Evolutionary conservation across 129 eudicot genomes (phyloP).

Genomic region (Flaveria trinervia): DNA sequence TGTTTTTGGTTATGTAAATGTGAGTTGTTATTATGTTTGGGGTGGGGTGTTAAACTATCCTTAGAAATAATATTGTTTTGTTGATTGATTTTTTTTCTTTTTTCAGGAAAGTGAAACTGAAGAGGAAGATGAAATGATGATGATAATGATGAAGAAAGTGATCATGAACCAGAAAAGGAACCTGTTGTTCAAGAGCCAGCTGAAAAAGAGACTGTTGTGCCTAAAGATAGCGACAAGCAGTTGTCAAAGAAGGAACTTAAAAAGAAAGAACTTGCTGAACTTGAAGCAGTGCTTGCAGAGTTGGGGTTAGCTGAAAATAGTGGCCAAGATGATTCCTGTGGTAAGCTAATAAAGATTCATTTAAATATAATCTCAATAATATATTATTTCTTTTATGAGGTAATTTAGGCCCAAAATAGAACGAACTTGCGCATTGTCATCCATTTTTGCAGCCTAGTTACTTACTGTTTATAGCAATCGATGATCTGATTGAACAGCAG

Average conservation of each 20-base stretch:
- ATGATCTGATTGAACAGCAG: not conserved
- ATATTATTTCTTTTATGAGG: not conserved
- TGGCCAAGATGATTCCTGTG: conserved; percentile 49
- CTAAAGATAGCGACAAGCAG: conserved; percentile 83
- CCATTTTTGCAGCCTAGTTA: not conserved
- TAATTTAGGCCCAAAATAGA: not conserved
- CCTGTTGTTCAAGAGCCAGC: conserved; percentile 51
- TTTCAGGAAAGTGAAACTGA: conserved; percentile 90
- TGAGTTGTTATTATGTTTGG: not conserved
- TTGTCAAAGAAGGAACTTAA: conserved; percentile 86
- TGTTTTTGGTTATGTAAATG: not conserved
- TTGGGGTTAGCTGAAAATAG: conserved; percentile 52
- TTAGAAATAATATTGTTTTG: not conserved
- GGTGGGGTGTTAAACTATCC: too few relatives aligned
- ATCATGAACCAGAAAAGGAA: conserved; percentile 62
- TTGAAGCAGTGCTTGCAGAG: conserved; percentile 87
- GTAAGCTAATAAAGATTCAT: conserved; percentile 31
- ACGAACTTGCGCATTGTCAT: not conserved
- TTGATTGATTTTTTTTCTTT: not conserved
- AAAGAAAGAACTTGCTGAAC: conserved; percentile 95
- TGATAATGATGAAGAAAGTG: conserved; percentile 79
- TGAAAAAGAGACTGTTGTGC: conserved; percentile 44
- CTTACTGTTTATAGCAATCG: not conserved
- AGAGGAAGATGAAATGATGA: conserved; percentile 82
- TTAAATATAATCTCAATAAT: not conserved